Base-by-base conservation (phyloP, 495 filamentous ascomycete species). In the Ramalina intermedia region DNA sequence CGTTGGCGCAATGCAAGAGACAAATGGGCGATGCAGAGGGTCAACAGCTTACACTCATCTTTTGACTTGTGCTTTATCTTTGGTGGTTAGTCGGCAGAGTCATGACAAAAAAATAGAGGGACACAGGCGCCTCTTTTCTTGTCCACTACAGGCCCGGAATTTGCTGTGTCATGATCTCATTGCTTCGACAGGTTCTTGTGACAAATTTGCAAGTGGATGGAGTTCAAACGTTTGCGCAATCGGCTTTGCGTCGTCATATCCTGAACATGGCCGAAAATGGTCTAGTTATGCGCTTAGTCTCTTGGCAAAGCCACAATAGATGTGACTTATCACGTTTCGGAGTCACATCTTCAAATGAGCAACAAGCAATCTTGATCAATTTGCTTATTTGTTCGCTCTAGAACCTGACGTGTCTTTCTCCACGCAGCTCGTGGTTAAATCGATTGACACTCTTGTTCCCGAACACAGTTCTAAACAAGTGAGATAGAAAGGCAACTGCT, bases 391-490 rank as follows among this genome's bases (percentile, higher is more conserved):
- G 9, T 12, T 12, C 27, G 27, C 27, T 33, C 11, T 33, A 66
- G 74, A 80, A 84, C 80, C 79, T 70, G 80, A 82, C 73, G 80
- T 80, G 70, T 83, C 78, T 85, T 82, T 89, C 84, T 86, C 84
- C 84, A 84, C 79, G 69, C 73, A 79, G 73, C 65, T 66, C 59
- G 78, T 84, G 84, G 84, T 89, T 88, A 89, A 89, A 89, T 80
- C 76, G 84, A 89, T 89, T 89, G 85, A 80, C 71, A 81, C 84
- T 89, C 84, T 64, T 79, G 84, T 88, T 88, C 83, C 56, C 36
- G 51, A 45, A 46, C 8, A 6, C 24, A 13, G 20, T 24, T 38
- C 24, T 1, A 40, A 9, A 23, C 37, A 36, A 35, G 20, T 48
- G 18, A n/a, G 17, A 11, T 24, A 2, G 29, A 47, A 14, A 51